Evolutionary conservation across 2,329 filamentous ascomycete species (phyloP), one percentile per base, ranked within the genome.

Genomic region (Harringtonia aguacate): DNA sequence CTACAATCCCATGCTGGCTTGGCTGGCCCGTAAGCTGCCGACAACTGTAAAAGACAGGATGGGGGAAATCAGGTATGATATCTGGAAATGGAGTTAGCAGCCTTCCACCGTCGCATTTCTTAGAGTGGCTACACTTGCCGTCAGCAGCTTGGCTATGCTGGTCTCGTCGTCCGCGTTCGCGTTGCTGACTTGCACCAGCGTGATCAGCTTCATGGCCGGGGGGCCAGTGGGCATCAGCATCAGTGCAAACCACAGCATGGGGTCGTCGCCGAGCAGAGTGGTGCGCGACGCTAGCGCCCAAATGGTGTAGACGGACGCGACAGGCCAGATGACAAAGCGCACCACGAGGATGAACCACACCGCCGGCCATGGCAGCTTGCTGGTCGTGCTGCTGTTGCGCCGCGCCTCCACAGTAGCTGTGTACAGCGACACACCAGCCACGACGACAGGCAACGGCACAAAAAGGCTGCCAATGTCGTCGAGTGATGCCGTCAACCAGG

Each of bases 371-470:
- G 73, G 72, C 7, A 77, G 60, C 3, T 66, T 53, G 42, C 67
- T 55, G 20, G 39, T 66, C 60, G 28, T 61, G 4, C 9, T 24
- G 24, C 18, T 37, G 14, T 39, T 36, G 8, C 43, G 43, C 9
- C 66, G 68, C 54, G 69, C 66, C 46, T 63, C 63, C 45, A 65
- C 56, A 49, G 77, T 62, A 15, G 72, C 69, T 20, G 68, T 68
- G 44, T 72, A 76, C 2, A 84, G 66, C 50, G 79, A 79, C n/a
- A 81, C 74, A 2, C 81, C 79, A 0, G 81, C 78, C 0, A 84
- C 69, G 15, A 84, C 70, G 15, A 84, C 75, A 27, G 81, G 81
- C 22, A 81, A 60, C 0, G 75, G 70, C 0, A 80, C 77, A 54
- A 84, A 84, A 0, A 84, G 64, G 0, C 69, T 65, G 4, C 80